These are phyloP conservation scores for Tuber microsphaerosporum DNA, from an alignment of 495 filamentous ascomycete genomes.

Conservation along the genomic window DNA sequence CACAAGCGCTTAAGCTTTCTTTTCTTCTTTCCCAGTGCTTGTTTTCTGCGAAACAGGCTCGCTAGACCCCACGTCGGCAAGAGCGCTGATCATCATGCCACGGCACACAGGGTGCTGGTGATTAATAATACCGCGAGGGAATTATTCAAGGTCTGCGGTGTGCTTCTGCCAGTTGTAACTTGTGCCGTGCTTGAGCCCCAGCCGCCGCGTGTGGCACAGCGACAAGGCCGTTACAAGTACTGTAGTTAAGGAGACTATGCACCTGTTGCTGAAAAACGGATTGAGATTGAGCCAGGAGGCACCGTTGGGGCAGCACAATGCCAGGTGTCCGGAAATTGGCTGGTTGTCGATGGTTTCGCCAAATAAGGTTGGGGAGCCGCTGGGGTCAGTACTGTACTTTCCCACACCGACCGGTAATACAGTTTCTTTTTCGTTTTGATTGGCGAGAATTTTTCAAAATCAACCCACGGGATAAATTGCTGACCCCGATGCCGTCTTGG, in stretches of 20 bases:
- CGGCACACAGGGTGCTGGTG: neutral
- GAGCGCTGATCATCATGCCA: neutral
- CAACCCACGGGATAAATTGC: neutral
- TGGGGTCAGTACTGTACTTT: neutral
- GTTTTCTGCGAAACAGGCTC: neutral
- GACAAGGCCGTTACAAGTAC: neutral
- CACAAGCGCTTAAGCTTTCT: neutral
- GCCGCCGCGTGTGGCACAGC: neutral
- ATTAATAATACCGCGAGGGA: neutral
- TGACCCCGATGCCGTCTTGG: constrained; percentile 3
- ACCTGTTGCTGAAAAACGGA: neutral
- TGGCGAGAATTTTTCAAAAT: neutral
- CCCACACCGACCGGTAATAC: neutral
- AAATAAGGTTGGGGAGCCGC: neutral
- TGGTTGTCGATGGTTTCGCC: neutral
- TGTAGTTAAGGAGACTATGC: neutral
- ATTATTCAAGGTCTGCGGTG: neutral
- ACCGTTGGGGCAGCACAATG: neutral
- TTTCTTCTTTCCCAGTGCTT: neutral
- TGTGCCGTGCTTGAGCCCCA: neutral
- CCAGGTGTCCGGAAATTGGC: neutral
- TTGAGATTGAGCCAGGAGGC: neutral
- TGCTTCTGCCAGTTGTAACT: neutral
- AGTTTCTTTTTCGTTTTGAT: neutral
- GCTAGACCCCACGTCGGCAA: neutral